phyloP scores from a whole-genome alignment of 2,329 filamentous ascomycete genomes.

The Seiridium unicorne region DNA sequence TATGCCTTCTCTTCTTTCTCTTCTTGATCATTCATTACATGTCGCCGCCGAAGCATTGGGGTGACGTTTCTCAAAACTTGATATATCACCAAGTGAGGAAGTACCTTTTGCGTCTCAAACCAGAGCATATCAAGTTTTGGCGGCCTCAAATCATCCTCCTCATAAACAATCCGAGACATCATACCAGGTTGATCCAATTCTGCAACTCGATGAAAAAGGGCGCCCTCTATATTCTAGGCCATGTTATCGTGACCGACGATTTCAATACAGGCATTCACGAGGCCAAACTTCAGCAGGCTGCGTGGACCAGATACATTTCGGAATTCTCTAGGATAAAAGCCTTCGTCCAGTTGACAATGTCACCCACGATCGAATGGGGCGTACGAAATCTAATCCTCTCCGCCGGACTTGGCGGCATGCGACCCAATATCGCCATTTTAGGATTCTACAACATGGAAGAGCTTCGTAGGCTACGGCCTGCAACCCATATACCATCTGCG shows the following conservation, averaged over 20 bases:
- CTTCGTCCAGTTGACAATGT: slow-evolving; percentile 83
- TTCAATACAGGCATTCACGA: slow-evolving; percentile 78
- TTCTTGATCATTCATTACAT: slow-evolving; percentile 85
- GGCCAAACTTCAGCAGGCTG: slow-evolving; percentile 74
- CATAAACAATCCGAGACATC: slow-evolving; percentile 77
- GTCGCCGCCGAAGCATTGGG: slow-evolving; percentile 83
- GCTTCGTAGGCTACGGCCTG: slow-evolving; percentile 57
- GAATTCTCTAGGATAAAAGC: slow-evolving; percentile 85
- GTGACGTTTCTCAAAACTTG: slow-evolving; percentile 83
- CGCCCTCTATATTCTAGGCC: slow-evolving; percentile 78
- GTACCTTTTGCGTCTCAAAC: slow-evolving; percentile 77
- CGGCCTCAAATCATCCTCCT: slow-evolving; percentile 82
- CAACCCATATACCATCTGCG: slow-evolving; percentile 54
- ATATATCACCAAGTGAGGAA: slow-evolving; percentile 88
- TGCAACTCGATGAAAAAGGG: slow-evolving; percentile 92
- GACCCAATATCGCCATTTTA: slow-evolving; percentile 81
- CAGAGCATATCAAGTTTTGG: slow-evolving; percentile 94
- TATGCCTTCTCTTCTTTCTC: slow-evolving; percentile 70
- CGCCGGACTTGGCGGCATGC: slow-evolving; percentile 81
- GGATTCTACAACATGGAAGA: slow-evolving; percentile 81
- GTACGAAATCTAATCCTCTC: slow-evolving; percentile 79
- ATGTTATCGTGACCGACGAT: slow-evolving; percentile 83
- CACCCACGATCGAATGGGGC: slow-evolving; percentile 81
- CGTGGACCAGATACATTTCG: slow-evolving; percentile 81
- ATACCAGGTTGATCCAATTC: slow-evolving; percentile 83